Percentiles rank a stretch among this genome's conserved stretches.
These are phyloP conservation scores for Mortierella claussenii DNA, from an alignment of 192 early-diverging fungal genomes.

Conservation along the genomic window DNA sequence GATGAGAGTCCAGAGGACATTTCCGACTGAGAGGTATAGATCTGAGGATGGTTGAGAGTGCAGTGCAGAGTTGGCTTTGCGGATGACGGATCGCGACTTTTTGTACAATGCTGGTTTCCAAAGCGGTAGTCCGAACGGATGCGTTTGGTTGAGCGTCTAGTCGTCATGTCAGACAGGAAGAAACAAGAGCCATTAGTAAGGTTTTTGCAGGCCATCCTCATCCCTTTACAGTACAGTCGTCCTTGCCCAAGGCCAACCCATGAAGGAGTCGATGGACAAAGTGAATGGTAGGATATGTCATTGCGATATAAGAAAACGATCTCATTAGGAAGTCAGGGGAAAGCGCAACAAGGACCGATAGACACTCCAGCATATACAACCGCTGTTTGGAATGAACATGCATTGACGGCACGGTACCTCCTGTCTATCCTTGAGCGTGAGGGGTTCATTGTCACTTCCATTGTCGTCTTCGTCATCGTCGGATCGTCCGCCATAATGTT, in stretches of 20 bases:
- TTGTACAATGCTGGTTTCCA: slow-evolving; percentile 99
- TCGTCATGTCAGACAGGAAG: not conserved
- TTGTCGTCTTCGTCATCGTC: slow-evolving; percentile 22
- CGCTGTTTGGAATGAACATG: not conserved
- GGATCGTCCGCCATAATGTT: slow-evolving; percentile 16
- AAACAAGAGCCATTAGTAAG: too few species aligned
- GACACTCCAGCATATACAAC: not conserved
- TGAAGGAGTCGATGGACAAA: too few species aligned
- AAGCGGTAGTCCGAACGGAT: slow-evolving; percentile 95
- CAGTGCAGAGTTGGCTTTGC: slow-evolving; percentile 82
- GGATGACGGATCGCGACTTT: slow-evolving; percentile 89
- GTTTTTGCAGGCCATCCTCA: too few species aligned
- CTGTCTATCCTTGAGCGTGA: slow-evolving; percentile 48
- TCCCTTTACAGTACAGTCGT: too few species aligned
- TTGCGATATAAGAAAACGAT: too few species aligned
- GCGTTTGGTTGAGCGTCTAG: slow-evolving; percentile 80
- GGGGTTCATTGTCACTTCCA: slow-evolving; percentile 29
- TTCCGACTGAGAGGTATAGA: slow-evolving; percentile 84
- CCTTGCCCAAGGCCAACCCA: too few species aligned
- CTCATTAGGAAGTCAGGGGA: too few species aligned
- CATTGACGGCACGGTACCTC: slow-evolving; percentile 29
- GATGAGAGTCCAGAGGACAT: slow-evolving; percentile 86
- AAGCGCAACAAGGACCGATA: not conserved
- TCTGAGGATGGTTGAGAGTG: slow-evolving; percentile 78
- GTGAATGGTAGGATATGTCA: too few species aligned